Conservation (phyloP, 306 rosid species). For the Medicago lupulina region DNA sequence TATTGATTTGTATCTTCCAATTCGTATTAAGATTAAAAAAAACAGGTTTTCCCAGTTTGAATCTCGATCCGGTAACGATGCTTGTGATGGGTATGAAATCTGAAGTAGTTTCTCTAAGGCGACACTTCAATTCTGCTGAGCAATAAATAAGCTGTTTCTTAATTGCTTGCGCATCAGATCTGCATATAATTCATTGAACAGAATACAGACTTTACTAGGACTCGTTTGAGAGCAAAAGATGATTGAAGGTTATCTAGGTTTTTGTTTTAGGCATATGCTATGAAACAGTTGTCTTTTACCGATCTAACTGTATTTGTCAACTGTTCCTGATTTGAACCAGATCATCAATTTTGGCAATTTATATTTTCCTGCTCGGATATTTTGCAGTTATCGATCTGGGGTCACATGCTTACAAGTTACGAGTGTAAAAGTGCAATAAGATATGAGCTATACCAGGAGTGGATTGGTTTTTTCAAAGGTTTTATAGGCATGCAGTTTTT, state of each 20-base stretch:
- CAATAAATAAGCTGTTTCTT: constrained; percentile 1
- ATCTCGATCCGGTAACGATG: background rate
- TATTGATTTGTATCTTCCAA: background rate
- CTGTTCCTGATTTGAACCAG: constrained; percentile 10
- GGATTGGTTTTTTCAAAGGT: constrained; percentile 5
- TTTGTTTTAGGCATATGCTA: constrained; percentile 6
- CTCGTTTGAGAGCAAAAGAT: background rate
- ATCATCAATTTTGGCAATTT: background rate
- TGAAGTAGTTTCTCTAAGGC: constrained; percentile 26
- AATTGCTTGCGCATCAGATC: constrained; percentile 4
- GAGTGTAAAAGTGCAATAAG: background rate
- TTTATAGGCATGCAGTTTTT: constrained; percentile 5
- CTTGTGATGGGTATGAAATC: background rate
- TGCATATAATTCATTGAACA: constrained; percentile 26
- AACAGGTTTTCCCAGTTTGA: background rate
- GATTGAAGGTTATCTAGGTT: constrained; percentile 3
- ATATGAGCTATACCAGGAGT: background rate
- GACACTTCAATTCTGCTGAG: constrained; percentile 4
- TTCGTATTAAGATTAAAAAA: background rate
- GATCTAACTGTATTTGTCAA: constrained; percentile 4
- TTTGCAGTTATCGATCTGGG: background rate
- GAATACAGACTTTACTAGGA: constrained; percentile 17
- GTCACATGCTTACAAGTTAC: background rate
- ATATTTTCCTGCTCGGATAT: background rate
- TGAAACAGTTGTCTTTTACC: background rate